Conservation (phyloP, 2,329 filamentous ascomycete genomes). For the Aspergillus quadricinctus region DNA sequence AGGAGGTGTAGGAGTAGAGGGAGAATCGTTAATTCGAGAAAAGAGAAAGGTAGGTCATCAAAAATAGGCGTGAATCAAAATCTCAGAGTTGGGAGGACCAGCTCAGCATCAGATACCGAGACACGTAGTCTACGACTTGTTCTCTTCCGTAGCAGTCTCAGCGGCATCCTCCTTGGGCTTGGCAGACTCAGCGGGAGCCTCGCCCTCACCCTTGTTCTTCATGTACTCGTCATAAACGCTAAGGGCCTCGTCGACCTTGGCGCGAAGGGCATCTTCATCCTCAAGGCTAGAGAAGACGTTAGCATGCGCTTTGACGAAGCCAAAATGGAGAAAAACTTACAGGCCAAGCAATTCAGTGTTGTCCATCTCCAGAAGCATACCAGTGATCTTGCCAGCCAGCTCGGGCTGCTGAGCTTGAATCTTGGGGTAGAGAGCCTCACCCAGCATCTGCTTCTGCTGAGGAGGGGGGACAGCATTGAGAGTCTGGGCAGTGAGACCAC, state of each 20-base stretch:
- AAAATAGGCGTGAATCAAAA: slow-evolving; percentile 31
- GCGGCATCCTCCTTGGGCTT: slow-evolving; percentile 44
- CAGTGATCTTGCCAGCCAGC: slow-evolving; percentile 97
- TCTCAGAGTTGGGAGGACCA: slow-evolving; percentile 23
- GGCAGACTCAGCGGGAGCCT: slow-evolving; percentile 36
- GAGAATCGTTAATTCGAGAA: slow-evolving; percentile 22
- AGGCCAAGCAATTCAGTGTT: slow-evolving; percentile 89
- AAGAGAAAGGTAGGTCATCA: slow-evolving; percentile 29
- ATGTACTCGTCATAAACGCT: slow-evolving; percentile 98
- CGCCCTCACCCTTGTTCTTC: slow-evolving; percentile 66
- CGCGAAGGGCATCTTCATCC: slow-evolving; percentile 80
- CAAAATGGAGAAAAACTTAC: slow-evolving; percentile 57
- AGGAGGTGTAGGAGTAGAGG: slow-evolving; percentile 13
- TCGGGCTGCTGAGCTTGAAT: slow-evolving; percentile 92
- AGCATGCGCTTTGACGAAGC: neutral
- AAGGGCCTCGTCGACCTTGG: slow-evolving; percentile 96
- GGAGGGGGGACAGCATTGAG: slow-evolving; percentile 54
- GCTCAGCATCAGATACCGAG: slow-evolving; percentile 16
- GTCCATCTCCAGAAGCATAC: slow-evolving; percentile 99
- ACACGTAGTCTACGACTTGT: slow-evolving; percentile 35
- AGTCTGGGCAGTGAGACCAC: slow-evolving; percentile 48
- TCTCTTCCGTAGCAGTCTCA: slow-evolving; percentile 40
- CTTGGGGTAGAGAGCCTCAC: slow-evolving; percentile 98
- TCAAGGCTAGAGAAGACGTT: slow-evolving; percentile 61
- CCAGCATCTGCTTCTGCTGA: slow-evolving; percentile 98